Base-by-base conservation (phyloP, 1,139 yeast genomes). In the Magnusiomyces tetraspermus region DNA sequence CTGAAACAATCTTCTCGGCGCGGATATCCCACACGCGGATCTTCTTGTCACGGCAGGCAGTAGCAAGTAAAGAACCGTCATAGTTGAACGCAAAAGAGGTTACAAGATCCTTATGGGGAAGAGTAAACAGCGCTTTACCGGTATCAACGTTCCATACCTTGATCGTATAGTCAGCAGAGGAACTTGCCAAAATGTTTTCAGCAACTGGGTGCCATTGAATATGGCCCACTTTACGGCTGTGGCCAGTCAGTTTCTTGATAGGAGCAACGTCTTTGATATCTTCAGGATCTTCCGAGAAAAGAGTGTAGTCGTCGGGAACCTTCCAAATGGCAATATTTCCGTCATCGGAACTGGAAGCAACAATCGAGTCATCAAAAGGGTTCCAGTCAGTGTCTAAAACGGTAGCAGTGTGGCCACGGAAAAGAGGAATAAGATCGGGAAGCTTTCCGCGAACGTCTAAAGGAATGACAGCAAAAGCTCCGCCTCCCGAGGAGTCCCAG, bases 401-500 rank as follows among this genome's bases (percentile, higher is more conserved):
- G 6, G 95, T 85, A 10, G 96, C 97, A 50, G 92, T 85, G 68
- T 92, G 97, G 21, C 98, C 98, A 63, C 97, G 80, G 69, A 90
- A 92, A 61, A 92, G 76, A 1, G 97, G 92, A 48, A 89, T 92
- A 56, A 85, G 80, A 63, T 92, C 98, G 4, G 97, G 97, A 10
- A 92, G 83, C 68, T 89, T 92, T n/a, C 97, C 97, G 21, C 80
- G 83, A 68, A 90, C 97, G 10, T 68, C 65, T 31, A 87, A 73
- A 1, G 98, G 98, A 53, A 92, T 82, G 17, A 92, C 85, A 0
- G 96, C 96, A 74, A 92, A 90, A 0, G 97, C 94, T 52, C 98
- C 98, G 57, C 97, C 97, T 46, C 97, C 97, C 6, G 95, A 84
- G 22, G 97, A 77, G 57, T 87, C 89, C 96, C 96, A 89, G 68